Base-by-base conservation (phyloP, 352 stramenopile genomes). In the Globisporangium abappressorium region DNA sequence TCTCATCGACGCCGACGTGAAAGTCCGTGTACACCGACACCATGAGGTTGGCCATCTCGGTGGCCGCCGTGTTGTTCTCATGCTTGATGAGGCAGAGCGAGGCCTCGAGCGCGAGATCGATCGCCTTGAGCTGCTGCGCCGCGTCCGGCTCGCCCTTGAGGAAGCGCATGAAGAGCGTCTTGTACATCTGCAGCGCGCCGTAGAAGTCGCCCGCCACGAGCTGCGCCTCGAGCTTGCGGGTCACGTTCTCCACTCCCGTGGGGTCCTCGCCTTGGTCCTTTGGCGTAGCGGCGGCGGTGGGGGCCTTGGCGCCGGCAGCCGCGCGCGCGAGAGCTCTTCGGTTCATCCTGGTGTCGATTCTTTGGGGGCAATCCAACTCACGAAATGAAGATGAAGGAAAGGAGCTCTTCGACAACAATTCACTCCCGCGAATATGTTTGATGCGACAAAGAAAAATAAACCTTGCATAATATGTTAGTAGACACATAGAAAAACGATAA, bases 131-230 rank as follows among this genome's bases (percentile, higher is more conserved):
- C 67, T 93, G 88, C 65, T 89, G 79, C 33, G 73, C 72, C 7
- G 57, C 57, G 57, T 76, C 78, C 30, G 78, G 78, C 28, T 94
- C 87, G 66, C 83, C 85, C 65, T 94, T 92, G 70, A 94, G 83
- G 61, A 84, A 79, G 43, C 89, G 88, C 81, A 91, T 95, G 73
- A 93, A 95, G 20, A 97, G 78, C 69, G 87, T 95, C 82, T 95
- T 94, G 82, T 97, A 97, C 86, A 95, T 92, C 70, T 97, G 89
- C 68, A 97, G 68, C 62, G 89, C 89, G 60, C 89, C 85, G 72
- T 97, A 97, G 65, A 86, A 92, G 64, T 97, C 86, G 14, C 86
- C 86, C n/a, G 81, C 75, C 47, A 62, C 74, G 47, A 95, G 76
- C 75, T 93, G 85, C 62, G 70, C 70, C 67, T 92, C 78, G 26